Evolutionary conservation across 2,329 filamentous ascomycete species (phyloP), one percentile per base, ranked within the genome.

Genomic region (Aspergillus amoenus): DNA sequence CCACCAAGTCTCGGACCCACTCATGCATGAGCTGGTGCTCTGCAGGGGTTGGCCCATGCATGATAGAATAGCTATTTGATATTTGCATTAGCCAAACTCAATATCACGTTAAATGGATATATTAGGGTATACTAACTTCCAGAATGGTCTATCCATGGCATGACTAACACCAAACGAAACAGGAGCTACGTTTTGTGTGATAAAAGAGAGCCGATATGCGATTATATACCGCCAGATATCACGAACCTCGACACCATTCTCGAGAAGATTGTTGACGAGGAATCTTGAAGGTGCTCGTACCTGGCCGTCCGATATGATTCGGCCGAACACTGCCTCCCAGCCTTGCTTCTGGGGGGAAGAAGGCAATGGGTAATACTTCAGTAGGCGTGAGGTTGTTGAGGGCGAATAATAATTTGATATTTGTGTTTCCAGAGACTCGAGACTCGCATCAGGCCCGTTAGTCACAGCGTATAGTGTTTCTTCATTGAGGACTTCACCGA

Each of bases 401-500:
- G 73, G 71, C 0, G 76, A 70, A 56, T 80, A 79, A 59, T 80
- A 80, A 49, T 80, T 80, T 2, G 68, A 68, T 1, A 78, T 58
- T 54, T 79, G 76, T 2, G 73, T 56, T 4, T 66, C 61, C 4
- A 80, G 64, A 0, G 73, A 73, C 0, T 73, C 69, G 1, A 57
- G 41, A 27, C 61, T 75, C 7, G 12, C 67, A 70, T 64, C 65
- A 3, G 70, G 77, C 12, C 67, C 67, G 45, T 75, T 79, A 57
- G 74, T 79, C 15, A 68, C 72, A 0, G 73, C 72, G 56, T 80
- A 79, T 0, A 80, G 62, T 0, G 73, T 77, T 47, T 80, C 76
- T 50, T 80, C 77, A 55, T 79, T 77, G 0, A 69, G 57, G 24
- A 79, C 73, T 59, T 79, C 78, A 17, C 77, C 76, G 37, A 80